Conservation (phyloP, 2,329 filamentous ascomycete genomes). For the Fusarium irregulare region DNA sequence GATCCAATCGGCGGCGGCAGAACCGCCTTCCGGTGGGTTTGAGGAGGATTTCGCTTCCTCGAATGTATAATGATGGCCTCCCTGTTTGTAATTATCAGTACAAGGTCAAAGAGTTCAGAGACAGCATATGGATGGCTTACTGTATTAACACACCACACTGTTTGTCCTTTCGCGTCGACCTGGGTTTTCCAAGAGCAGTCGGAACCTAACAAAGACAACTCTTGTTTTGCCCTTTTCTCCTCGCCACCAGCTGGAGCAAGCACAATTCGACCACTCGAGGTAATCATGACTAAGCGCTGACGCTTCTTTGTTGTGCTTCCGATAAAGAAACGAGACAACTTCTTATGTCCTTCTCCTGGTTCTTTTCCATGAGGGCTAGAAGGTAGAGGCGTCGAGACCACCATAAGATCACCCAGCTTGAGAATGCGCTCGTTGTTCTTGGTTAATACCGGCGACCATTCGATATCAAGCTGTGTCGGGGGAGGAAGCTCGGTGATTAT, state of each 20-base stretch:
- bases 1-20: slow-evolving; percentile 89
- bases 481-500: slow-evolving; percentile 96
- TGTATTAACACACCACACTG: slow-evolving; percentile 90
- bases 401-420: slow-evolving; percentile 90
- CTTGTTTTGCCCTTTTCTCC: slow-evolving; percentile 94
- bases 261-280: slow-evolving; percentile 88
- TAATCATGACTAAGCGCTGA: slow-evolving; percentile 93
- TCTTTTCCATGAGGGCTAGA: slow-evolving; percentile 79
- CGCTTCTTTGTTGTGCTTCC: slow-evolving; percentile 92
- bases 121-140: slow-evolving; percentile 66
- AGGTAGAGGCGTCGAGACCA: slow-evolving; percentile 80
- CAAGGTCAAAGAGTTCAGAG: background rate
- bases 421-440: slow-evolving; percentile 92
- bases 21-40: slow-evolving; percentile 67
- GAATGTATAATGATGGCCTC: slow-evolving; percentile 90
- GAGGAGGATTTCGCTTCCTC: slow-evolving; percentile 83
- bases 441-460: slow-evolving; percentile 96
- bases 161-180: slow-evolving; percentile 86
- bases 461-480: slow-evolving; percentile 96
- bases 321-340: slow-evolving; percentile 93
- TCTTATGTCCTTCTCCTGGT: slow-evolving; percentile 81
- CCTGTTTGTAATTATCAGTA: slow-evolving; percentile 60
- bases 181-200: slow-evolving; percentile 84
- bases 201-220: slow-evolving; percentile 82
- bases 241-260: slow-evolving; percentile 92